Conservation (phyloP, 73 alveolate genomes). For the Paramecium octaurelia region DNA sequence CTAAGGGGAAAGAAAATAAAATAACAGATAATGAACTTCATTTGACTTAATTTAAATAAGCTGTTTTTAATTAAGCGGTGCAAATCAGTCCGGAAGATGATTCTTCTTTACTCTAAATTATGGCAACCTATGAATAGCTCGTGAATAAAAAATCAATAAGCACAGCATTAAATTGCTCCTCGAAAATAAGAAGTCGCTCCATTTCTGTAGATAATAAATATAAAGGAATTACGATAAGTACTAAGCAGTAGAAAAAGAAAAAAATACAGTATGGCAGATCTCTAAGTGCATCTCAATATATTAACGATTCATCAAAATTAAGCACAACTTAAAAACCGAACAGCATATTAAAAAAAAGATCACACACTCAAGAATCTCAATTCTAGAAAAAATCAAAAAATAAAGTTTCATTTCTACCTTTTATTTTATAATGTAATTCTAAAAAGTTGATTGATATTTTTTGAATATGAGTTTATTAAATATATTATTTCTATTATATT, state of each 20-base stretch:
- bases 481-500: not conserved
- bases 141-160: not conserved
- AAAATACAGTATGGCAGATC: not conserved
- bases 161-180: not conserved
- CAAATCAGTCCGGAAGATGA: not conserved
- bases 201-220: not conserved
- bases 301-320: not conserved
- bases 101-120: not conserved
- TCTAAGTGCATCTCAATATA: not conserved
- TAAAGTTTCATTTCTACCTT: not conserved
- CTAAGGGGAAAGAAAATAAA: not conserved
- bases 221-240: not conserved
- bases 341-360: not conserved
- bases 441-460: not conserved
- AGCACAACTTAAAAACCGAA: not conserved
- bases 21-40: not conserved
- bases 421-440: not conserved
- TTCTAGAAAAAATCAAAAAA: not conserved
- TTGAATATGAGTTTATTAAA: not conserved
- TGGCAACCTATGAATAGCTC: not conserved
- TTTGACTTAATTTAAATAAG: not conserved
- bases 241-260: not conserved
- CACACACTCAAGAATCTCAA: not conserved
- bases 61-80: not conserved
- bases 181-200: not conserved